Evolutionary conservation across 1,284 basidiomycete genomes (phyloP), one percentile per base, ranked within the genome.

Genomic region (Puccinia triticina): DNA sequence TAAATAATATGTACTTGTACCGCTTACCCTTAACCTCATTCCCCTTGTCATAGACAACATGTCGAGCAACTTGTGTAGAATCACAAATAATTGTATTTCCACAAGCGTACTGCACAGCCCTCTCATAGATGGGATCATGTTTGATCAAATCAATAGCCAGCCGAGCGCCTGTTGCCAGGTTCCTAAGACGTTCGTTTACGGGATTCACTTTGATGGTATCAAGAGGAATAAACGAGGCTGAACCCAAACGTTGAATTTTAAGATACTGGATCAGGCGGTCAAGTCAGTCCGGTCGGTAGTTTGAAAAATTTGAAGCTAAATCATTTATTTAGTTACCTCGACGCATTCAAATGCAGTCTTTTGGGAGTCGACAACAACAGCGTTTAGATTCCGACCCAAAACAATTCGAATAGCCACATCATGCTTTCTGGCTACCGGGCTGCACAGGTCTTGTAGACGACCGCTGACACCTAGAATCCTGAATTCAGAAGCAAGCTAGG

Each of bases 341-440:
- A 99, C 98, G 87, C 97, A 99, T 85, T 96, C 94, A 84, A 98
- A 97, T 1, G 95, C 97, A 0, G 94, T 96, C 88, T 94, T 94
- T 89, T 99, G 95, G 85, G 94, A 92, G 85, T 98, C 96, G 0
- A 99, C 96, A 1, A 99, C 93, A 80, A 99, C 91, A 0, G 96
- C 93, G 85, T 99, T 96, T 76, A 96, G 93, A 87, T 99, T 96
- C 82, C 96, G 90, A 0, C 96, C 97, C 1, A 99, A 90, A 23
- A 98, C 92, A n/a, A 96, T 95, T 14, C 92, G 92, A n/a, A 99
- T 94, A 0, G 97, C 95, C 0, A 91, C 91, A 86, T 97, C 93
- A 86, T 98, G 99, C 88, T 97, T 98, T 83, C 92, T 90, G 83
- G 93, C 92, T 0, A 93, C 94, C 0, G 96, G 95, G 86, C 95